Evolutionary conservation across 345 rosid species (phyloP), one percentile per base, ranked within the genome.

Genomic region (Rhizophora mangle): DNA sequence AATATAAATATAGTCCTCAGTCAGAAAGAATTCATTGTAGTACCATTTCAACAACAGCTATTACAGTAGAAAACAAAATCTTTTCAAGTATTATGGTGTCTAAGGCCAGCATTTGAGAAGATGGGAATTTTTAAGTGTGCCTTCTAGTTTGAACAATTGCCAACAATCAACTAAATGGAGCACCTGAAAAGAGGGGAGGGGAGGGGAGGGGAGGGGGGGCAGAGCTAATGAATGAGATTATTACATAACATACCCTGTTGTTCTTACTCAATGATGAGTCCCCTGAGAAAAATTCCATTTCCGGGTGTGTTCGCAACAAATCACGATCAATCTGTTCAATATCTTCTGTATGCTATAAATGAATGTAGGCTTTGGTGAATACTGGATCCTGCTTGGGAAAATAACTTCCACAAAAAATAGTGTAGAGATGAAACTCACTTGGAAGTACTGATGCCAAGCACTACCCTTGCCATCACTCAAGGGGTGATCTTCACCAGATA

Each of bases 401-500:
- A 57, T 47, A 58, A 52, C 16, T 49, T 64, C 63, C n/a, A 36
- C 63, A 52, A 37, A n/a, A 43, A 31, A 46, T 62, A 29, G 64
- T 20, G 64, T 24, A 30, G 32, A 70, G 15, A 63, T 43, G 66
- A 65, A 36, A 47, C 65, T 56, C 78, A 89, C 95, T 89, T 89
- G 80, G 49, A 89, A 86, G 76, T 78, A 84, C 63, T 81, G 88
- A 78, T 80, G 74, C 95, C 95, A 89, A 64, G 81, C 74, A 72
- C 89, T 85, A 52, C 85, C 80, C 80, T 85, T 82, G 58, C 87
- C 88, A 47, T 74, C 80, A 70, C 89, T 85, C 71, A 89, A 70
- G 20, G 95, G 95, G 72, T 89, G 95, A 81, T 89, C 95, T 70
- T 84, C 95, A 24, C 78, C 82, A 71, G 94, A 85, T 59, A 89